A percentile compares a stretch with the other conserved stretches of the same genome.
These are phyloP conservation scores for Lojkania enalia DNA, from an alignment of 2,329 filamentous ascomycete genomes.

Conservation along the genomic window DNA sequence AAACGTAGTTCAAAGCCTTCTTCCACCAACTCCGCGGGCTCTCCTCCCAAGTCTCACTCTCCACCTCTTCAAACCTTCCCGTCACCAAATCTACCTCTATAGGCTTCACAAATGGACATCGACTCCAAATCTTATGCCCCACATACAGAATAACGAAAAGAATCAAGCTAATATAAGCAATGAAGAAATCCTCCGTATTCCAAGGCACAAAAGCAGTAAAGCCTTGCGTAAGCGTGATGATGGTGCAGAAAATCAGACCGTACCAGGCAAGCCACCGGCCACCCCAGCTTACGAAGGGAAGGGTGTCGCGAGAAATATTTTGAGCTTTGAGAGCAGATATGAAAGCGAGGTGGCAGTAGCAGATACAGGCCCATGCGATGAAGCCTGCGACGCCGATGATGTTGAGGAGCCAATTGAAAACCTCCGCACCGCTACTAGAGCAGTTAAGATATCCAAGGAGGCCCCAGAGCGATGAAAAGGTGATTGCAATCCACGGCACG, in stretches of 20 bases:
- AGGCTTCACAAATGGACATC: conserved; percentile 46
- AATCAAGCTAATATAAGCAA: conserved; percentile 46
- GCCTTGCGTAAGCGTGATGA: conserved; percentile 48
- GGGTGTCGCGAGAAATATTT: conserved; percentile 43
- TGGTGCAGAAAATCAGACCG: conserved; percentile 42
- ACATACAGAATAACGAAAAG: conserved; percentile 57
- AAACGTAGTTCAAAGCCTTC: conserved; percentile 32
- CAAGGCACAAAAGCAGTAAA: conserved; percentile 49
- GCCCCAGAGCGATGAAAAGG: conserved; percentile 56
- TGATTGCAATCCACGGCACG: conserved; percentile 50
- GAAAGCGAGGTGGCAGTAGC: conserved; percentile 44
- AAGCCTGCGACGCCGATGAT: conserved; percentile 47
- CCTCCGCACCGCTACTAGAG: conserved; percentile 62
- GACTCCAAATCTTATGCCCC: conserved; percentile 57
- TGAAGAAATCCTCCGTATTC: conserved; percentile 42
- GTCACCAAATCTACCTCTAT: conserved; percentile 49
- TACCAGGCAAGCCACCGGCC: conserved; percentile 43
- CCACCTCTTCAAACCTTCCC: conserved; percentile 42
- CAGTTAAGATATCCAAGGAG: conserved; percentile 72
- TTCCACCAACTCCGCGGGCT: conserved; percentile 35
- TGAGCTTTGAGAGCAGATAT: conserved; percentile 43
- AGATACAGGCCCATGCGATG: conserved; percentile 47
- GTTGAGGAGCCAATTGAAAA: conserved; percentile 55
- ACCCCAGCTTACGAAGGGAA: conserved; percentile 43
- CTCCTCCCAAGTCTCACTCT: conserved; percentile 39